These are phyloP conservation scores for Setomelanomma holmii DNA, from an alignment of 2,329 filamentous ascomycete species.

Conservation along the genomic window DNA sequence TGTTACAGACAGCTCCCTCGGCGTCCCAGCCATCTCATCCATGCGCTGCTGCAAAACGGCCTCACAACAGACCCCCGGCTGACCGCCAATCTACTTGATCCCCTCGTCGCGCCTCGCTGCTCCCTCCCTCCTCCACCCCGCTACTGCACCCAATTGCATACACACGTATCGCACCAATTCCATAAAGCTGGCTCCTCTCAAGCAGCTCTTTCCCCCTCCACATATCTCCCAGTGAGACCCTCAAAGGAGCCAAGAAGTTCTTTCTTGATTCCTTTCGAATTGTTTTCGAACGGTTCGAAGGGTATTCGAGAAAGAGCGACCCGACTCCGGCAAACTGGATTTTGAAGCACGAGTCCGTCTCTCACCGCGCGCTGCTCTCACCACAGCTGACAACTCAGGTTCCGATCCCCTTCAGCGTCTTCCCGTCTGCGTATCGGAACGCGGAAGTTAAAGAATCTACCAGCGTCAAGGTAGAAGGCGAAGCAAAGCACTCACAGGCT, in stretches of 20 bases:
- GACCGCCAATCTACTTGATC: slow-evolving; percentile 46
- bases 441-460: slow-evolving; percentile 62
- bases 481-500: slow-evolving; percentile 76
- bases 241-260: slow-evolving; percentile 55
- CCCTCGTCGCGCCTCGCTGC: slow-evolving; percentile 38
- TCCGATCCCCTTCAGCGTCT: slow-evolving; percentile 98
- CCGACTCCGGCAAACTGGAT: slow-evolving; percentile 96
- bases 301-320: slow-evolving; percentile 75
- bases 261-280: slow-evolving; percentile 73
- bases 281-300: slow-evolving; percentile 60
- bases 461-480: slow-evolving; percentile 85
- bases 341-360: slow-evolving; percentile 92
- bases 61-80: slow-evolving; percentile 36
- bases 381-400: slow-evolving; percentile 20
- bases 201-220: slow-evolving; percentile 23
- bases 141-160: slow-evolving; percentile 49
- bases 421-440: slow-evolving; percentile 95
- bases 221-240: slow-evolving; percentile 37
- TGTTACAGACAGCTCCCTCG: slow-evolving; percentile 31
- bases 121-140: slow-evolving; percentile 47
- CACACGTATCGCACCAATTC: slow-evolving; percentile 35
- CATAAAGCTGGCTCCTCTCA: slow-evolving; percentile 41
- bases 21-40: slow-evolving; percentile 26
- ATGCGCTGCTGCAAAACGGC: slow-evolving; percentile 26
- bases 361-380: not conserved